Evolutionary conservation across 805 yeast genomes (phyloP).

Genomic region (Lipomyces yamanashiensis): DNA sequence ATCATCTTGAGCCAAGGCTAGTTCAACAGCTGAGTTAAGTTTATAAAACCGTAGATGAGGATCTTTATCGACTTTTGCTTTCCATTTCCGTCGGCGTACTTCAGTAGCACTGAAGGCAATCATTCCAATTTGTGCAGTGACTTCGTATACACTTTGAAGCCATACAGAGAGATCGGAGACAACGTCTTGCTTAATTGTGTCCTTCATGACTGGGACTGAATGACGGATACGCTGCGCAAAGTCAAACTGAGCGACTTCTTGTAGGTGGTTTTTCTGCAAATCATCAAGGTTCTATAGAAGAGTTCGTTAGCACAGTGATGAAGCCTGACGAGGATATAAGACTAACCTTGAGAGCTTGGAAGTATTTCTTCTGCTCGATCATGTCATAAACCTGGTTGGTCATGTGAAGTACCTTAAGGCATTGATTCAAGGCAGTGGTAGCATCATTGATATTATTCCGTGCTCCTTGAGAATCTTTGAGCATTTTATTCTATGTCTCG

Average conservation of each 20-base stretch:
- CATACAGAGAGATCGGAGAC: constrained; percentile 65
- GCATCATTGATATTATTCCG: constrained; percentile 73
- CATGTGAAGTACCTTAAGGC: constrained; percentile 80
- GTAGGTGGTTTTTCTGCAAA: constrained; percentile 67
- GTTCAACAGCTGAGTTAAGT: constrained; percentile 85
- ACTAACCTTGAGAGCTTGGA: constrained; percentile 72
- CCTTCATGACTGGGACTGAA: constrained; percentile 76
- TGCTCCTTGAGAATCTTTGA: constrained; percentile 65
- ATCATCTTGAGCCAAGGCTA: constrained; percentile 65
- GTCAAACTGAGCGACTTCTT: constrained; percentile 67
- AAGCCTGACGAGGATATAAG: not conserved
- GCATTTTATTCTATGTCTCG: constrained; percentile 54
- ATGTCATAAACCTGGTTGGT: constrained; percentile 85
- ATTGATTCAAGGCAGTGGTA: constrained; percentile 65
- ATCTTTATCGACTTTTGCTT: constrained; percentile 51
- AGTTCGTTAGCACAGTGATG: too few relatives aligned
- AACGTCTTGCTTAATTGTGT: constrained; percentile 74
- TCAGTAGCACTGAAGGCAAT: constrained; percentile 59
- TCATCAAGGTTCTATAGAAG: constrained; percentile 61
- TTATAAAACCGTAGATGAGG: constrained; percentile 59
- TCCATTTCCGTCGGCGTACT: constrained; percentile 66
- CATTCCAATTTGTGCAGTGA: constrained; percentile 58
- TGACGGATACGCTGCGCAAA: constrained; percentile 70
- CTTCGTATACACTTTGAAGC: constrained; percentile 51
- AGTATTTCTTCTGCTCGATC: constrained; percentile 73